phyloP scores from a whole-genome alignment of 257 asterid genomes.

The Gardenia jasminoides region DNA sequence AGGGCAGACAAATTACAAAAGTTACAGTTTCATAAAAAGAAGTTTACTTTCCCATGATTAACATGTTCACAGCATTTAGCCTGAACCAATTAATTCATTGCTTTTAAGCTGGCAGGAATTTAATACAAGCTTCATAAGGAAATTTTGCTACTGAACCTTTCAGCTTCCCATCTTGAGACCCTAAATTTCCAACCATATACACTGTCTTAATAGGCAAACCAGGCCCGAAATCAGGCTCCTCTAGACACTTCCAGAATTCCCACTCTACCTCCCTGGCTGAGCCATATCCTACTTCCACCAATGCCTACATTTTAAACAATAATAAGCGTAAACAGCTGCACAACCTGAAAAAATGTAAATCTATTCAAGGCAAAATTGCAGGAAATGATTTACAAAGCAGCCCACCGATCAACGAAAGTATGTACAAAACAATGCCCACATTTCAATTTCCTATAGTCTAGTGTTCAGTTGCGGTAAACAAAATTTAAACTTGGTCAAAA shows the following conservation, averaged over 20 bases:
- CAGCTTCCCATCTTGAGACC: conserved; percentile 35
- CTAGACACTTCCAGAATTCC: conserved; percentile 54
- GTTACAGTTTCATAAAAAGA: not conserved
- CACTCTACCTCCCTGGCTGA: conserved; percentile 43
- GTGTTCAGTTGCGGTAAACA: not conserved
- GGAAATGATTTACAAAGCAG: not conserved
- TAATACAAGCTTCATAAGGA: not conserved
- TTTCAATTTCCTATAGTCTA: not conserved
- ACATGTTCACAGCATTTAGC: not conserved
- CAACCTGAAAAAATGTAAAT: not conserved
- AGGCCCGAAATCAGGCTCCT: conserved; percentile 95
- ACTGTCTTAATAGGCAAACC: conserved; percentile 58
- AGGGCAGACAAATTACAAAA: not conserved
- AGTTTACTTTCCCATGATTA: not conserved
- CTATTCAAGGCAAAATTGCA: not conserved
- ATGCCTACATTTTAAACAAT: conserved; percentile 45
- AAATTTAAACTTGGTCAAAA: not conserved
- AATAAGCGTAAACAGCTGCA: not conserved
- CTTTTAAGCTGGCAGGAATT: not conserved
- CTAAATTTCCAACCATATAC: conserved; percentile 52
- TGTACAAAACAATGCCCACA: not conserved
- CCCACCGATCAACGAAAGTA: not conserved
- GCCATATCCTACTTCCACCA: conserved; percentile 48
- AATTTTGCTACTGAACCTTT: conserved; percentile 41
- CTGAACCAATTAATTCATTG: not conserved